These are phyloP conservation scores for Geotrichum citri-aurantii DNA, from an alignment of 1,139 yeast genomes.

Conservation along the genomic window DNA sequence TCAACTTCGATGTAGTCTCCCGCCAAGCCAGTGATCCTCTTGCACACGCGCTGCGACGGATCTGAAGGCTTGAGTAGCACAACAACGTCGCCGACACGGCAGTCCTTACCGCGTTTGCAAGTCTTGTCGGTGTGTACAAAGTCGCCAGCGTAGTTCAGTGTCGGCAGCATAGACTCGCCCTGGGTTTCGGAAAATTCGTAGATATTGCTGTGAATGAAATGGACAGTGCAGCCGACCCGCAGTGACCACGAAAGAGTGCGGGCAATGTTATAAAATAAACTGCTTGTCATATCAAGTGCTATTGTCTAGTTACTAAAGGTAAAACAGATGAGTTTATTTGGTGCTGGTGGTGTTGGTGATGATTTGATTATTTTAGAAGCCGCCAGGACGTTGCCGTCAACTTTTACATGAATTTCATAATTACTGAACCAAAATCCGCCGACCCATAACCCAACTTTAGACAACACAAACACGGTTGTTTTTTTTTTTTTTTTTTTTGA, in stretches of 20 bases:
- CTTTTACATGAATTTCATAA: neutral
- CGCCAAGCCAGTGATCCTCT: slow-evolving; percentile 92
- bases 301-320: too few species aligned
- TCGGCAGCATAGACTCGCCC: slow-evolving; percentile 96
- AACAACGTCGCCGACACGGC: slow-evolving; percentile 78
- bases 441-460: neutral
- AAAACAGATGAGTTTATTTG: neutral
- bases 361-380: neutral
- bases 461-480: neutral
- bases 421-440: neutral
- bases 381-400: neutral
- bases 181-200: slow-evolving; percentile 77
- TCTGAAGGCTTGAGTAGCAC: slow-evolving; percentile 90
- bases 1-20: slow-evolving; percentile 80
- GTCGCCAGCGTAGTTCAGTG: slow-evolving; percentile 67
- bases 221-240: slow-evolving; percentile 64
- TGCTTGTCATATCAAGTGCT: neutral
- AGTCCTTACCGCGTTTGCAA: slow-evolving; percentile 51
- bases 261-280: neutral
- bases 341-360: neutral
- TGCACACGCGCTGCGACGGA: slow-evolving; percentile 80
- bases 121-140: slow-evolving; percentile 72
- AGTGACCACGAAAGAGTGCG: slow-evolving; percentile 34
- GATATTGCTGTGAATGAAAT: slow-evolving; percentile 57
- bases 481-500: neutral